These are phyloP conservation scores for Uromyces viciae-fabae DNA, from an alignment of 1,284 basidiomycete species.

Conservation along the genomic window DNA sequence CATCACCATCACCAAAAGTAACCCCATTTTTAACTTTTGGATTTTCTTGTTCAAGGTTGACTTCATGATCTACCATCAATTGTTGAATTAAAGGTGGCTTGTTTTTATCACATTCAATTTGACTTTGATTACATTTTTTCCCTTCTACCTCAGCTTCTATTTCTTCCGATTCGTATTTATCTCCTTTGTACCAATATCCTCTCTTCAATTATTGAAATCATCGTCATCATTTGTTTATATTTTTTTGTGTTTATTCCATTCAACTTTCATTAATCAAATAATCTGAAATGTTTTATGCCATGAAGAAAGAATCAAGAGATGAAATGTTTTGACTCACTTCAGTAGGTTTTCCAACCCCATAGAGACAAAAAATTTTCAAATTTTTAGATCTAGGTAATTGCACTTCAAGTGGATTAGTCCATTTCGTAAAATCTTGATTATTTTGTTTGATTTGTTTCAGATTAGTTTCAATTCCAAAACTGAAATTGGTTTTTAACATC, in stretches of 20 bases:
- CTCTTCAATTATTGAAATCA: neutral
- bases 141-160: slow-evolving; percentile 43
- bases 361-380: slow-evolving; percentile 89
- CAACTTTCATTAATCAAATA: slow-evolving; percentile 4
- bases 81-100: slow-evolving; percentile 60
- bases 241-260: neutral
- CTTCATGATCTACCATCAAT: slow-evolving; percentile 78
- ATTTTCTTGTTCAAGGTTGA: slow-evolving; percentile 64
- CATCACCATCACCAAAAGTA: slow-evolving; percentile 88
- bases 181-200: slow-evolving; percentile 47
- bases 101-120: slow-evolving; percentile 51
- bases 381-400: slow-evolving; percentile 82
- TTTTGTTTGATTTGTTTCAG: slow-evolving; percentile 58
- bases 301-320: neutral
- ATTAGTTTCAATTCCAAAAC: slow-evolving; percentile 83
- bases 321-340: slow-evolving; percentile 63
- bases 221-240: neutral
- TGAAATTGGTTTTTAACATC: slow-evolving; percentile 88
- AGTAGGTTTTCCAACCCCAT: slow-evolving; percentile 94
- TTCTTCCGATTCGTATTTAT: slow-evolving; percentile 53
- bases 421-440: slow-evolving; percentile 62
- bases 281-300: slow-evolving; percentile 1
- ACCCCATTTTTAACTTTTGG: slow-evolving; percentile 69
- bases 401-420: slow-evolving; percentile 92
- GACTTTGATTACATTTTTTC: slow-evolving; percentile 45